Conservation (phyloP, 2,329 filamentous ascomycete genomes). For the Thielaviopsis euricoi region DNA sequence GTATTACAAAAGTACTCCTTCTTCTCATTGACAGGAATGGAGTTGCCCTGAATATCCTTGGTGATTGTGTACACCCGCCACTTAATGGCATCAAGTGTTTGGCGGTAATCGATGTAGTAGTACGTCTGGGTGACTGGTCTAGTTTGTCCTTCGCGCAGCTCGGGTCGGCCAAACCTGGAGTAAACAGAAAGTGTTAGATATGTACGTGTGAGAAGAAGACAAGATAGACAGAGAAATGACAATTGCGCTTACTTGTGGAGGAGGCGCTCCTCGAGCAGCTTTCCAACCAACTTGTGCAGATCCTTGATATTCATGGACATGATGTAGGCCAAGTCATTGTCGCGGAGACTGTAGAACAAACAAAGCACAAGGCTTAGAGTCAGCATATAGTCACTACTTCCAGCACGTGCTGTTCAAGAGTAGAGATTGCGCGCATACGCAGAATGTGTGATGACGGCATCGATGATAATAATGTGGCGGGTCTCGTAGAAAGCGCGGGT, state of each 20-base stretch:
- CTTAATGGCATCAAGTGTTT: slow-evolving; percentile 90
- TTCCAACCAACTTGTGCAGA: slow-evolving; percentile 74
- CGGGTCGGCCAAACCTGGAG: slow-evolving; percentile 30
- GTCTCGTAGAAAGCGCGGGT: slow-evolving; percentile 76
- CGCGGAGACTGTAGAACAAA: slow-evolving; percentile 63
- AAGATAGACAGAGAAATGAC: background rate
- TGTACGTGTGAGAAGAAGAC: background rate
- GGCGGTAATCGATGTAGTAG: slow-evolving; percentile 92
- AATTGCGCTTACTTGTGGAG: slow-evolving; percentile 12
- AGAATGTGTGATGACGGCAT: slow-evolving; percentile 74
- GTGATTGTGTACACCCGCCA: slow-evolving; percentile 81
- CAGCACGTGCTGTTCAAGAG: slow-evolving; percentile 16
- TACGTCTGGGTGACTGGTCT: slow-evolving; percentile 77
- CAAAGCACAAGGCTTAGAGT: slow-evolving; percentile 26
- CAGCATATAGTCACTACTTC: slow-evolving; percentile 30
- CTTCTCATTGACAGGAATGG: slow-evolving; percentile 64
- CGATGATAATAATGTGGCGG: slow-evolving; percentile 68
- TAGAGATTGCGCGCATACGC: slow-evolving; percentile 36
- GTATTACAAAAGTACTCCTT: slow-evolving; percentile 79
- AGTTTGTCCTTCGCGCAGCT: slow-evolving; percentile 64
- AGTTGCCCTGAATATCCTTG: slow-evolving; percentile 72
- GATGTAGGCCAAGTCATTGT: slow-evolving; percentile 74
- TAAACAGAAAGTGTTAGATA: background rate
- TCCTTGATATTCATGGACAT: slow-evolving; percentile 85
- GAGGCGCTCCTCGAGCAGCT: slow-evolving; percentile 71